Evolutionary conservation across 345 rosid genomes (phyloP), one percentile per base, ranked within the genome.

Genomic region (Dovyalis caffra): DNA sequence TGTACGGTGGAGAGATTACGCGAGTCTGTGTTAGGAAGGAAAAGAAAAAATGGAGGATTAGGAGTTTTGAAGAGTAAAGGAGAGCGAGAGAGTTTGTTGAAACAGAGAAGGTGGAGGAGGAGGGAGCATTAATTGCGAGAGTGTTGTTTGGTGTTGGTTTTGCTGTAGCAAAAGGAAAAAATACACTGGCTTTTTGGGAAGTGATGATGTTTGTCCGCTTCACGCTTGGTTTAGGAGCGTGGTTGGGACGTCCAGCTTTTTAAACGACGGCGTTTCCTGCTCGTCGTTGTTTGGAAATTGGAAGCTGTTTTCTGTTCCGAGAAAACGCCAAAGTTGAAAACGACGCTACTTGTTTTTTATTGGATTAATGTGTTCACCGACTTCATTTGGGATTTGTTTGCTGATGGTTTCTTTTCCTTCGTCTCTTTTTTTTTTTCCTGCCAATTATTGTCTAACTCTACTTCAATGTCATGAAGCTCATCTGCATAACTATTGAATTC

Each of bases 161-260:
- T 31, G 38, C 66, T 32, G 23, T 63, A 4, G 35, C 21, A 12
- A 4, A 9, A 37, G 2, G 10, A 38, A 16, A 21, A 21, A 6
- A 51, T 1, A 6, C 2, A n/a, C 1, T 5, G 16, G 1, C 3
- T 49, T 71, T 63, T 18, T 5, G 63, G 74, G 62, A 32, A 79
- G 58, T 77, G 78, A 71, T 79, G 78, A 58, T 77, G 68, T 38
- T 18, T 79, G 83, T 74, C 83, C 68, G 70, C 45, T 15, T 67
- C 86, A 77, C 87, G 77, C 81, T 16, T 28, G 0, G 1, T 11
- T 49, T 21, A 2, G 16, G 79, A 68, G 81, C 81, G 87, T 84
- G 66, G 0, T 0, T 0, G 3, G 1, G 0, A 81, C 76, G 75
- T 66, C n/a, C n/a, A n/a, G 1, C 40, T 57, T 20, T 5, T 28